phyloP scores from a whole-genome alignment of 169 alveolate genomes.

The Cryptosporidium parvum region DNA sequence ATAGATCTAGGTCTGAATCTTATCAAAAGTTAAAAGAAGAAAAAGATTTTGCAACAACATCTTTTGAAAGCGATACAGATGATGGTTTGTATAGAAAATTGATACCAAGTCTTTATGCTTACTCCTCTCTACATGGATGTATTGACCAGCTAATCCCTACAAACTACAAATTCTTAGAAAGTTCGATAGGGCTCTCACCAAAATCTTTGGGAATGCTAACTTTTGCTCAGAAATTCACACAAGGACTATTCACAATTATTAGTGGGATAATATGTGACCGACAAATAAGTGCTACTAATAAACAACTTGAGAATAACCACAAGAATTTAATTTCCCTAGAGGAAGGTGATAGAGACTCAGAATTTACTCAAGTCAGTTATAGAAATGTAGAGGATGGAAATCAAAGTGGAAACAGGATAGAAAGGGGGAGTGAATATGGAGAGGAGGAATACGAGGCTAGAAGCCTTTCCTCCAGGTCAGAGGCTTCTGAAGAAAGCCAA shows the following conservation, averaged over 20 bases:
- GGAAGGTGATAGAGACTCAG: neutral
- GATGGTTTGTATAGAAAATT: slow-evolving; percentile 1
- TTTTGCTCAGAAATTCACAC: slow-evolving; percentile 59
- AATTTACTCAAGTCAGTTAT: neutral
- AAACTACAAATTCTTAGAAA: slow-evolving; percentile 47
- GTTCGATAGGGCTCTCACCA: slow-evolving; percentile 62
- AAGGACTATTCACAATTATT: slow-evolving; percentile 50
- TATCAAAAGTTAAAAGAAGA: neutral
- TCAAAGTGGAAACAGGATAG: neutral
- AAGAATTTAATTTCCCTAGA: neutral
- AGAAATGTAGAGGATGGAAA: neutral
- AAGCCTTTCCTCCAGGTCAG: neutral
- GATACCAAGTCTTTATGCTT: slow-evolving; percentile 29
- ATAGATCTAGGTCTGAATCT: slow-evolving; percentile 4
- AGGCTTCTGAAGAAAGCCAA: neutral
- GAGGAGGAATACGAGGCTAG: neutral
- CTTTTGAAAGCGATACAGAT: slow-evolving; percentile 11
- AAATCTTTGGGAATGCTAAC: slow-evolving; percentile 56
- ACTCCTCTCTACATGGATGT: slow-evolving; percentile 71
- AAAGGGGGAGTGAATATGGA: neutral
- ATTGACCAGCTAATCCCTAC: slow-evolving; percentile 67
- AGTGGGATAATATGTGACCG: slow-evolving; percentile 63
- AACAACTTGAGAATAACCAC: neutral
- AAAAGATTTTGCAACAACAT: neutral
- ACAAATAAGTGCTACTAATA: slow-evolving; percentile 3